Conservation (phyloP, 192 early-diverging fungal species). For the Tieghemiomyces parasiticus region DNA sequence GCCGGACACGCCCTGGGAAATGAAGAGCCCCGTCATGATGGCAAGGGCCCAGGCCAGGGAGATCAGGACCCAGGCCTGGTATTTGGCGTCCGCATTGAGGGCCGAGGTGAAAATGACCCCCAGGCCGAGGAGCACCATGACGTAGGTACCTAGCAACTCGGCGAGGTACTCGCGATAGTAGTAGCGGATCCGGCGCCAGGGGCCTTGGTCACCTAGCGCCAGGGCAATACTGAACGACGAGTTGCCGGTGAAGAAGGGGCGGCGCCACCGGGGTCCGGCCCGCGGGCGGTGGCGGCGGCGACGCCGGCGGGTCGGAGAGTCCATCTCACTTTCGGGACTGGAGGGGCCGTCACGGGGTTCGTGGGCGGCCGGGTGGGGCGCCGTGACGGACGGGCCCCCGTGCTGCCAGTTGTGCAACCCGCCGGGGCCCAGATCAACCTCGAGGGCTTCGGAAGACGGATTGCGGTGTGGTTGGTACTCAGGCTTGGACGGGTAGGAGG, state of each 20-base stretch:
- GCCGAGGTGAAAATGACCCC: slow-evolving; percentile 36
- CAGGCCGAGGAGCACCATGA: slow-evolving; percentile 43
- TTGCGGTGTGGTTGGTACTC: too few relatives aligned
- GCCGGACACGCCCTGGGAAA: slow-evolving; percentile 46
- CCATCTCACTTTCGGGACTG: neutral
- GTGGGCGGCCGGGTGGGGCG: neutral
- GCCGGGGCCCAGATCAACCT: neutral
- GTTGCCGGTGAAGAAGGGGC: neutral
- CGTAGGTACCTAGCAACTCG: slow-evolving; percentile 58
- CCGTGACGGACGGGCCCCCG: neutral
- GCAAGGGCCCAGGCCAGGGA: slow-evolving; percentile 45
- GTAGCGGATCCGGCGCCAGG: neutral
- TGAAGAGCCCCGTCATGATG: slow-evolving; percentile 42
- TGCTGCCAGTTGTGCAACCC: neutral
- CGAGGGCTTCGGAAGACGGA: neutral
- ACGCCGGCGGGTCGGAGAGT: neutral
- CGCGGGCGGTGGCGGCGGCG: too few relatives aligned
- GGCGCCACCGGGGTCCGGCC: neutral
- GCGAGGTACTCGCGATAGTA: slow-evolving; percentile 40
- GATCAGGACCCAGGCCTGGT: slow-evolving; percentile 31
- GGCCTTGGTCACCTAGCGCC: neutral
- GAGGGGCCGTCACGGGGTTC: neutral
- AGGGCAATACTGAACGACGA: neutral
- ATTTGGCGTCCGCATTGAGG: slow-evolving; percentile 23
- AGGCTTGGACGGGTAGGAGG: too few relatives aligned